Evolutionary conservation across 2,329 filamentous ascomycete species (phyloP), one percentile per base, ranked within the genome.

Genomic region (Colletotrichum sansevieriae): DNA sequence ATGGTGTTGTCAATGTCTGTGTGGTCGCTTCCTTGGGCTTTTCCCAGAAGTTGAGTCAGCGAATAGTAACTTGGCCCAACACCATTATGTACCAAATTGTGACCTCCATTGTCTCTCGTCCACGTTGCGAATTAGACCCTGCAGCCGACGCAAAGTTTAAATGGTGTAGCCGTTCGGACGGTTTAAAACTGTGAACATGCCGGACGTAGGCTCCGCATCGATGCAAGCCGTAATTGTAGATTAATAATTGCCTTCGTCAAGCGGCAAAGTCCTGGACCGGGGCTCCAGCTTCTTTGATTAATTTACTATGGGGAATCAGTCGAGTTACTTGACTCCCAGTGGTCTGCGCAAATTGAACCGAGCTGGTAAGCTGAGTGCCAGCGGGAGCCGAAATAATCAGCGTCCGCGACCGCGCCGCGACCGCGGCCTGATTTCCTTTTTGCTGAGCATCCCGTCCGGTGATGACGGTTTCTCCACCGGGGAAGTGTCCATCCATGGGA

Each of bases 121-220:
- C 33, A 20, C 37, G 59, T 54, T 61, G 62, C 56, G 47, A 43
- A 54, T 49, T 22, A 56, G 66, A 66, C 66, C 66, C 66, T 69
- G 66, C 66, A 69, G 62, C 62, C 35, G 49, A 35, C 29, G 35
- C 10, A 66, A 69, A 69, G 63, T 69, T 66, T 60, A 68, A 61
- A 56, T 56, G 55, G 43, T 41, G 43, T 60, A 61, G 43, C 51
- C 15, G 54, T 69, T 69, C 43, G 47, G 66, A 57, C 49, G 55
- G 41, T 29, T 66, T 47, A 35, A 22, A 47, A 60, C 39, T 55
- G 13, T 49, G 47, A 52, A 47, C 41, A 18, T 65, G 47, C 46
- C 54, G 47, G 65, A 46, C 47, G 41, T 12, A 5, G 18, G 64
- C 64, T 67, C 64, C 64, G 58, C 58, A 51, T 63, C 51, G 22